These are phyloP conservation scores for Sparassis latifolia DNA, from an alignment of 1,284 basidiomycete species.

Conservation along the genomic window DNA sequence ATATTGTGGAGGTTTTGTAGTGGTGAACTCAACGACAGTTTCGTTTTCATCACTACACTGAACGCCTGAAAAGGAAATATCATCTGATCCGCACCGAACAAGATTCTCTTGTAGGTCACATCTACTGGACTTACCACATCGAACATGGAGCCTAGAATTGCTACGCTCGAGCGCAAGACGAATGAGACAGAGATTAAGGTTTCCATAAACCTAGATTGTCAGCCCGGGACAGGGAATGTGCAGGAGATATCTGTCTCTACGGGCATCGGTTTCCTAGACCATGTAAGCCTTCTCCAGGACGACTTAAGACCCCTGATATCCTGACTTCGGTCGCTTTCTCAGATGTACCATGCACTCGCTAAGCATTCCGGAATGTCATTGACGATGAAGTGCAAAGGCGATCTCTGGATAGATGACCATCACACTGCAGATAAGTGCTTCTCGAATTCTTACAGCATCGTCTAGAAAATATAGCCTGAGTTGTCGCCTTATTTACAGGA, in stretches of 20 bases:
- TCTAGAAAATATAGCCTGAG: background rate
- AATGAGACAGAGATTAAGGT: conserved; percentile 91
- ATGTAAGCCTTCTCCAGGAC: conserved; percentile 52
- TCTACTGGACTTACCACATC: no score
- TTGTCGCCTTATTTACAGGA: conserved; percentile 56
- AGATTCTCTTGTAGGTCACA: no score
- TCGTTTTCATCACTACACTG: no score
- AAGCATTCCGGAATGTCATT: conserved; percentile 93
- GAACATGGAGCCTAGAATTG: conserved; percentile 50
- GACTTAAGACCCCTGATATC: background rate
- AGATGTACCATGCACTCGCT: conserved; percentile 95
- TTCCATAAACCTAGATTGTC: conserved; percentile 77
- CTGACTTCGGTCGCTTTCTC: conserved; percentile 4
- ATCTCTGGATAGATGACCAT: conserved; percentile 98
- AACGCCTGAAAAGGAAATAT: no score
- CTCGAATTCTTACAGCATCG: conserved; percentile 13
- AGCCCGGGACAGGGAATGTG: conserved; percentile 48
- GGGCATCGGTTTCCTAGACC: conserved; percentile 97
- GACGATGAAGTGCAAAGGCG: conserved; percentile 86
- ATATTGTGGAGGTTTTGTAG: no score
- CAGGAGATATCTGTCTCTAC: conserved; percentile 88
- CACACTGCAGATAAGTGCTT: conserved; percentile 88
- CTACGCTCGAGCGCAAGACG: conserved; percentile 81
- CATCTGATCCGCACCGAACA: no score
- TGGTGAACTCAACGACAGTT: no score